Percentiles rank a stretch among this genome's conserved stretches.
These are phyloP conservation scores for Phytophthora cryptogea DNA, from an alignment of 352 stramenopile genomes.

Conservation along the genomic window DNA sequence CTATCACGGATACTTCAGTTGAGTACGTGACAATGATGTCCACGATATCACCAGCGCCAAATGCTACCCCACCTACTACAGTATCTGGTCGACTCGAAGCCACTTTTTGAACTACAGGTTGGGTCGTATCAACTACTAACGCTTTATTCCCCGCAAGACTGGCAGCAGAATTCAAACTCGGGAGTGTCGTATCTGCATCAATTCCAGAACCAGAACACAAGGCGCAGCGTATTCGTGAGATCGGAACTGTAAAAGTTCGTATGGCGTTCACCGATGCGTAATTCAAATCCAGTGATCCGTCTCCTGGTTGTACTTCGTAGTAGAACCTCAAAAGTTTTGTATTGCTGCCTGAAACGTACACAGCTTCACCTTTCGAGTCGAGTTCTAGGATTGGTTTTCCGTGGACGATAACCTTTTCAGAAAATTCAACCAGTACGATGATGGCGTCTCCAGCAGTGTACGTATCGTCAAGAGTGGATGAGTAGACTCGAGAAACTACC, in stretches of 20 bases:
- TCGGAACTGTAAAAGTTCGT: slow-evolving; percentile 26
- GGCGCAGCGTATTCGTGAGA: slow-evolving; percentile 30
- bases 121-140: slow-evolving; percentile 48
- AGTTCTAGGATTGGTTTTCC: slow-evolving; percentile 64
- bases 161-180: slow-evolving; percentile 11
- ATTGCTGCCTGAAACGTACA: slow-evolving; percentile 51
- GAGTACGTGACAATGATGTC: slow-evolving; percentile 73
- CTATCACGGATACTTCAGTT: slow-evolving; percentile 51
- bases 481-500: slow-evolving; percentile 43
- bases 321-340: slow-evolving; percentile 61
- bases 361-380: slow-evolving; percentile 62
- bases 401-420: slow-evolving; percentile 47
- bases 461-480: slow-evolving; percentile 41
- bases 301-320: slow-evolving; percentile 60
- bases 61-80: slow-evolving; percentile 34
- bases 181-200: slow-evolving; percentile 48
- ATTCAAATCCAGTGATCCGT: slow-evolving; percentile 50
- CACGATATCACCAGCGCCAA: slow-evolving; percentile 72
- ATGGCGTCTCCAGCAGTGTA: slow-evolving; percentile 75
- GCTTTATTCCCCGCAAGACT: slow-evolving; percentile 42
- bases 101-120: slow-evolving; percentile 46
- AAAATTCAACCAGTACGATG: slow-evolving; percentile 60
- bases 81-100: slow-evolving; percentile 48
- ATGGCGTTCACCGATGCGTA: slow-evolving; percentile 55
- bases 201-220: slow-evolving; percentile 29